Conservation (phyloP, 805 yeast species). For the Clavispora vitiphila region DNA sequence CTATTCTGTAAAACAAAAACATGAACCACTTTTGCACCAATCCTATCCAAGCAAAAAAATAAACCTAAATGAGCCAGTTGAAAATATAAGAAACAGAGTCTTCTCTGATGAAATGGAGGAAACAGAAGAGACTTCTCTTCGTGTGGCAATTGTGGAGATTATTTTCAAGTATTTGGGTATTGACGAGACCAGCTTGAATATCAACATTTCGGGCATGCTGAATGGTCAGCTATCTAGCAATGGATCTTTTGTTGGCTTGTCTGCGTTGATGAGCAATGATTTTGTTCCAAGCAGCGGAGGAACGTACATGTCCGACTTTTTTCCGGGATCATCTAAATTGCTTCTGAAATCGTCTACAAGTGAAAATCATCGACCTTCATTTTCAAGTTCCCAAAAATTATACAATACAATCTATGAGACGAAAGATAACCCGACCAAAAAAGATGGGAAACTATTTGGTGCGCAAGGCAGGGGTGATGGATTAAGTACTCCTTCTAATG, state of each 20-base stretch:
- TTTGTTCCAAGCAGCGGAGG: slow-evolving; percentile 7
- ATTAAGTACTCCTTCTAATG: not conserved
- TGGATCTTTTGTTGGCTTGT: slow-evolving; percentile 28
- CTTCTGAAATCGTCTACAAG: not conserved
- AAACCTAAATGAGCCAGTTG: not conserved
- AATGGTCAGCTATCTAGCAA: slow-evolving; percentile 18
- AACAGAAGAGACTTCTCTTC: slow-evolving; percentile 60
- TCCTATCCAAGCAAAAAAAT: not conserved
- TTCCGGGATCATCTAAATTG: slow-evolving; percentile 1
- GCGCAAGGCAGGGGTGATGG: not conserved
- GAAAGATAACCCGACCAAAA: not conserved
- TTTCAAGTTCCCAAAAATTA: slow-evolving; percentile 18
- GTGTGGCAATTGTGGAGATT: slow-evolving; percentile 65
- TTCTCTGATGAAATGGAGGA: slow-evolving; percentile 60
- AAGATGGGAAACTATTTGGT: not conserved
- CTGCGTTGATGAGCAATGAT: slow-evolving; percentile 17
- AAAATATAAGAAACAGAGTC: slow-evolving; percentile 7
- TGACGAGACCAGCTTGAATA: slow-evolving; percentile 24
- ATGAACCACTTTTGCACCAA: not conserved
- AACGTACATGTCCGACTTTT: slow-evolving; percentile 16
- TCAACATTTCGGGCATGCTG: slow-evolving; percentile 1
- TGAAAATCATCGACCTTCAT: not conserved
- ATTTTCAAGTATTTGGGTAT: slow-evolving; percentile 68
- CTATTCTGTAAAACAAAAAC: not conserved
- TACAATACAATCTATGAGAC: slow-evolving; percentile 27